phyloP scores from a whole-genome alignment of 345 rosid species.

The Salix exigua region DNA sequence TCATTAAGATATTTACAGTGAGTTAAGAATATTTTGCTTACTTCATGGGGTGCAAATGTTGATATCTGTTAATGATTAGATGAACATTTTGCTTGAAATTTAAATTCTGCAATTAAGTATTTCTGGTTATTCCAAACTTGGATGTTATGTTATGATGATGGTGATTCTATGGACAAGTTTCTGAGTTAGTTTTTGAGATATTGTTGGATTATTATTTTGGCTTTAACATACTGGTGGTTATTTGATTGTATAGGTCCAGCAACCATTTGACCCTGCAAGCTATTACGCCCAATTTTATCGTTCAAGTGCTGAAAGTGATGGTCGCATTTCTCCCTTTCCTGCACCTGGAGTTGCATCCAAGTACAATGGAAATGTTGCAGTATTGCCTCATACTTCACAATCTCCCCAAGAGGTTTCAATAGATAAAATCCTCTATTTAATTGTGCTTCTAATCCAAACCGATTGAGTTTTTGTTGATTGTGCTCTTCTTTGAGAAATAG shows the following conservation, averaged over 20 bases:
- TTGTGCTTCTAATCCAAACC: background rate
- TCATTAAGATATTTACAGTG: conserved; percentile 1
- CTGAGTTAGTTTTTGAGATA: background rate
- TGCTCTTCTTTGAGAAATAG: background rate
- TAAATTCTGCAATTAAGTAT: background rate
- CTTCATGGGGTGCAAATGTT: background rate
- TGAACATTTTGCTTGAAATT: background rate
- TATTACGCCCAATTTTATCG: conserved; percentile 80
- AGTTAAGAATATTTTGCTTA: background rate
- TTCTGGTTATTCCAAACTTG: background rate
- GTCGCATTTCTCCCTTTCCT: conserved; percentile 78
- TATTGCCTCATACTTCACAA: conserved; percentile 69
- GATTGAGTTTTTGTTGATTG: background rate
- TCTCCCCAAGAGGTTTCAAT: conserved; percentile 75
- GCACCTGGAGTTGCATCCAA: conserved; percentile 65
- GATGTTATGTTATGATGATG: background rate
- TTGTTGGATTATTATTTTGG: conserved; percentile 1
- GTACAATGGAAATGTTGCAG: conserved; percentile 71
- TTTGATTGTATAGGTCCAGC: conserved; percentile 54
- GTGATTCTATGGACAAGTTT: background rate
- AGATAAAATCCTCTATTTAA: conserved; percentile 6
- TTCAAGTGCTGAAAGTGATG: conserved; percentile 61
- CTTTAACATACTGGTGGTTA: conserved; percentile 12
- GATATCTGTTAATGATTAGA: background rate
- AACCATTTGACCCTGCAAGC: conserved; percentile 73